Evolutionary conservation across 1,139 yeast genomes (phyloP), one percentile per base, ranked within the genome.

Genomic region (Yamadazyma atmosphaerica): DNA sequence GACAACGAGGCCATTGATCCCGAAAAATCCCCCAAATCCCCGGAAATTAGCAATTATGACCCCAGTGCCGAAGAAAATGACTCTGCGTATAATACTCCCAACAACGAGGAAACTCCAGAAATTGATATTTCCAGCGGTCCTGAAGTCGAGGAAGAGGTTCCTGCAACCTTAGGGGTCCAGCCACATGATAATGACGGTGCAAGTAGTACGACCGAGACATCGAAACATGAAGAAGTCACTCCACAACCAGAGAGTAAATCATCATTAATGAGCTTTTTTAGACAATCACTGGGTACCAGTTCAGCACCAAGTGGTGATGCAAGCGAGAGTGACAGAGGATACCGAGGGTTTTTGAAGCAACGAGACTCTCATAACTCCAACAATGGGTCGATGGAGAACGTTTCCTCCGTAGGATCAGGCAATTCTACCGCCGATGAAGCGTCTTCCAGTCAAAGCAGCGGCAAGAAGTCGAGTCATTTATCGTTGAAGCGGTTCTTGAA

Each of bases 401-500:
- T 41, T 3, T 45, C 49, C 15, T 37, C 43, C 8, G 35, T 32
- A 4, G 48, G 42, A 9, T 37, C 41, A 6, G 33, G 25, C 8
- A 27, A 27, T 25, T 28, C 41, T 12, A 33, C 11, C 9, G 26
- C n/a, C 9, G 23, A 21, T 21, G 23, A 21, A 21, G 23, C 9
- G 10, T 21, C 23, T 21, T 24, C 29, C 11, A 21, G 13, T 19
- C 34, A 30, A 11, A 36, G 38, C 16, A 39, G 22, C 3, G 29
- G 27, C 15, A 43, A 36, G 14, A 47, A 39, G 28, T 28, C 26
- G 3, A 41, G 46, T 24, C 72, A 65, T 44, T 59, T 65, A 23
- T 65, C 72, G 29, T 56, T 71, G 39, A 60, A 53, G 39, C 47
- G 76, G 34, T 70, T 71, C 46, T 55, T 71, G 43, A 66, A 67